Evolutionary conservation across 148 eudicot genomes (phyloP), one percentile per base, ranked within the genome.

Genomic region (Polygonum maritimum): DNA sequence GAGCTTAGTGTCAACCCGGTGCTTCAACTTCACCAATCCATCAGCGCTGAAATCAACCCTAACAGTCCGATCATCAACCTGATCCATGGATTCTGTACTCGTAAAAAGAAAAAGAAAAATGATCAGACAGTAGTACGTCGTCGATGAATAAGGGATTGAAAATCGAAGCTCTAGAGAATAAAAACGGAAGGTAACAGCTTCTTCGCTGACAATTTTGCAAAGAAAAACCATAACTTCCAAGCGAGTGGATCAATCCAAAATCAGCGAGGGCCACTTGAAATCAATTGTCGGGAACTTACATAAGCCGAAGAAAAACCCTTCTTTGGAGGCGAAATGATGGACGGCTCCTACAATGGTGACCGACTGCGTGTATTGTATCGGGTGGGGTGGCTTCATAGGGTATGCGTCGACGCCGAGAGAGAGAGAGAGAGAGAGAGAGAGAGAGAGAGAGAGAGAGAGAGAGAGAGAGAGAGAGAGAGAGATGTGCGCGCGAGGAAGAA

Each of bases 1-100:
- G 55, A 94, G 89, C 73, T 88, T 84, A 83, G 85, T 88, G 52
- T 70, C 81, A 60, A 94, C 82, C 21, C 74, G 77, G 5, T 85
- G 82, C 2, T 87, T 84, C 48, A 94, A 79, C 85, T 76, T 87
- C 26, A 81, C 80, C 5, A 79, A 86, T 69, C 97, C 96, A 41
- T 90, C 92, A 26, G 79, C 81, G 7, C 82, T 73, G 47, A 86
- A 88, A 76, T 82, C 77, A 76, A 81, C 86, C 86, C 85, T 82
- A 81, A 90, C 90, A 26, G 91, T 79, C 78, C 80, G 82, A 79
- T 86, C 89, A 70, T 82, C 89, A 48, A 62, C 79, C 55, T 52
- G 78, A 76, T 86, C 86, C 22, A 75, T 76, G 41, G 58, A 79
- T 31, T 76, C 92, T 92, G 87, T 94, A 36, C 15, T 62, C 62